Conservation (phyloP, 2,329 filamentous ascomycete genomes). For the Leptographium wingfieldii region DNA sequence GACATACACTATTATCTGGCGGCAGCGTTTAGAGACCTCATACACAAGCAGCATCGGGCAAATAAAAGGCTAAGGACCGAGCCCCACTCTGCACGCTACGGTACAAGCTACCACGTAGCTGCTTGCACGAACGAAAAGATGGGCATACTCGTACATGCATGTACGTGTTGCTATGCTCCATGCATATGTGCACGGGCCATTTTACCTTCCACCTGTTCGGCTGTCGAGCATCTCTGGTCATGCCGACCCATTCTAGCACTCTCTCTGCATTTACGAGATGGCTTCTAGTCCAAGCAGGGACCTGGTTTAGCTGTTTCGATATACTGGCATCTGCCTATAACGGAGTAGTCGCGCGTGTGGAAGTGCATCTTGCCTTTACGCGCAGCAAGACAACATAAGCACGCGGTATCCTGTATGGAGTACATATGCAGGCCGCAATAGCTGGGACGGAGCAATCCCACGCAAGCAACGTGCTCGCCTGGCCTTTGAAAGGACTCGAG, state of each 20-base stretch:
- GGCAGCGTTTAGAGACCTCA: background rate
- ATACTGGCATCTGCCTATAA: background rate
- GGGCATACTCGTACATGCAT: background rate
- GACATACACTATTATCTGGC: background rate
- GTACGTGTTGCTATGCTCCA: background rate
- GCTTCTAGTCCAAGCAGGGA: background rate
- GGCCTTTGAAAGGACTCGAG: background rate
- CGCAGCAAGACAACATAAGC: background rate
- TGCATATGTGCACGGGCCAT: background rate
- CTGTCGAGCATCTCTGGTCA: background rate
- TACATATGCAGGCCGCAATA: background rate
- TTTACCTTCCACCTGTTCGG: background rate
- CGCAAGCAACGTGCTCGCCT: background rate
- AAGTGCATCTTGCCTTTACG: background rate
- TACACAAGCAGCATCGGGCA: background rate
- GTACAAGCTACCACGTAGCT: background rate
- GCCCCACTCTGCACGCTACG: background rate
- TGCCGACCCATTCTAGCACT: background rate
- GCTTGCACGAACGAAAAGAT: background rate
- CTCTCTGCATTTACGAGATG: background rate
- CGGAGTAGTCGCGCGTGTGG: background rate
- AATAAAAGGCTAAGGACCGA: background rate
- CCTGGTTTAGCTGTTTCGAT: background rate
- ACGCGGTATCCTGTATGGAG: background rate
- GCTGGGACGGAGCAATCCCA: background rate